A percentile compares a stretch with the other conserved stretches of the same genome.
These are phyloP conservation scores for Corinectria fuckeliana DNA, from an alignment of 2,329 filamentous ascomycete species.

Conservation along the genomic window DNA sequence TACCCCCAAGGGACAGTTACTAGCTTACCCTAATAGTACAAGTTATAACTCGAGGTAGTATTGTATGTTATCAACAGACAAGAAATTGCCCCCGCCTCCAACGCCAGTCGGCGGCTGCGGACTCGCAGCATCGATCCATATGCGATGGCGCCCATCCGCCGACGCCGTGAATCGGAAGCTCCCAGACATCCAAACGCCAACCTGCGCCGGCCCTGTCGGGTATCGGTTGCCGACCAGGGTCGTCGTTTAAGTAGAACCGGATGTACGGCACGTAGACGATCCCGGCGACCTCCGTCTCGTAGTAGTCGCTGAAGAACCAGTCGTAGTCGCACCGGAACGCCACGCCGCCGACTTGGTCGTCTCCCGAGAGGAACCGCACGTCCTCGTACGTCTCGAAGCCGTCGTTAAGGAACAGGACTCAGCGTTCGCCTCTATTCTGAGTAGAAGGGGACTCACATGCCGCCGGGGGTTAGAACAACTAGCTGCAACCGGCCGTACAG, in stretches of 20 bases:
- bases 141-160: background rate
- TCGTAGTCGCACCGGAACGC: background rate
- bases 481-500: background rate
- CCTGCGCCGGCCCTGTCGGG: background rate
- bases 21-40: too few species aligned
- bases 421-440: background rate
- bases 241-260: background rate
- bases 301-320: constrained; percentile 9
- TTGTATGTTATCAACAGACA: background rate
- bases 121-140: constrained; percentile 13
- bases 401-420: background rate
- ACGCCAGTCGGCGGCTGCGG: background rate
- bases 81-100: background rate
- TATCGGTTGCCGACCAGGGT: constrained; percentile 1
- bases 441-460: background rate
- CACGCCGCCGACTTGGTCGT: too few species aligned
- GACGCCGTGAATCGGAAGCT: background rate
- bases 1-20: too few species aligned
- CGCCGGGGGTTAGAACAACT: background rate
- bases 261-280: constrained; percentile 2
- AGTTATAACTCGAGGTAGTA: too few species aligned
- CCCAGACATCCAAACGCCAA: background rate
- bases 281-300: background rate
- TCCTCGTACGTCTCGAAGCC: background rate
- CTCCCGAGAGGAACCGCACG: too few species aligned